Conservation (phyloP, 495 filamentous ascomycete genomes). For the Neurospora sp. region DNA sequence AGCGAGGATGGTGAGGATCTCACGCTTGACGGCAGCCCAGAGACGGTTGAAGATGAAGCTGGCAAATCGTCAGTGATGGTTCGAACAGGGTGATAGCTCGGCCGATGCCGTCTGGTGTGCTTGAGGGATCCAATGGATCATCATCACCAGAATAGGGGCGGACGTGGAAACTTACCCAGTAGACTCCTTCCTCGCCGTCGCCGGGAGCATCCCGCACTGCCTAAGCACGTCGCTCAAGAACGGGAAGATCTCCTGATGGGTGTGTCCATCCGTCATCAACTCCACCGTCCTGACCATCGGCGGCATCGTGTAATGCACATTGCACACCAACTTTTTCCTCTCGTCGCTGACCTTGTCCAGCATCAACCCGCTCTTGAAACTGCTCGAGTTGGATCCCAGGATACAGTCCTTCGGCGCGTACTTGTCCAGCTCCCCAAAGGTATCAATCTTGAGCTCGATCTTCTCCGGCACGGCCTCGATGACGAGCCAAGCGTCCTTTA, state of each 20-base stretch:
- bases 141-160: neutral
- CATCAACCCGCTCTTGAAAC: constrained; percentile 38
- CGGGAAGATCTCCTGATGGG: constrained; percentile 31
- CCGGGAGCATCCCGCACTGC: constrained; percentile 31
- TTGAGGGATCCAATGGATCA: neutral
- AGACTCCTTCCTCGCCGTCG: constrained; percentile 33
- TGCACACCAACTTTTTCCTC: constrained; percentile 25
- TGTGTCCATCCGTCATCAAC: constrained; percentile 47
- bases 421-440: constrained; percentile 37
- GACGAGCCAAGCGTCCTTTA: constrained; percentile 39
- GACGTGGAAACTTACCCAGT: constrained; percentile 29
- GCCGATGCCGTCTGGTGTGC: no score
- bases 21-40: constrained; percentile 46
- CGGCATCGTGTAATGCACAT: constrained; percentile 47
- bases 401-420: constrained; percentile 33
- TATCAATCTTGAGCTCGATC: constrained; percentile 38
- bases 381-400: constrained; percentile 40
- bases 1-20: constrained; percentile 35
- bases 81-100: neutral
- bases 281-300: constrained; percentile 39
- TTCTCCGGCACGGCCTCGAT: constrained; percentile 49
- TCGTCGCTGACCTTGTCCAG: constrained; percentile 31
- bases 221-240: constrained; percentile 28
- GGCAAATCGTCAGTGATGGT: neutral
- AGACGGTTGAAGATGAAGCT: constrained; percentile 47